Evolutionary conservation across 805 yeast genomes (phyloP).

Genomic region (Metschnikowia chrysomelidarum): DNA sequence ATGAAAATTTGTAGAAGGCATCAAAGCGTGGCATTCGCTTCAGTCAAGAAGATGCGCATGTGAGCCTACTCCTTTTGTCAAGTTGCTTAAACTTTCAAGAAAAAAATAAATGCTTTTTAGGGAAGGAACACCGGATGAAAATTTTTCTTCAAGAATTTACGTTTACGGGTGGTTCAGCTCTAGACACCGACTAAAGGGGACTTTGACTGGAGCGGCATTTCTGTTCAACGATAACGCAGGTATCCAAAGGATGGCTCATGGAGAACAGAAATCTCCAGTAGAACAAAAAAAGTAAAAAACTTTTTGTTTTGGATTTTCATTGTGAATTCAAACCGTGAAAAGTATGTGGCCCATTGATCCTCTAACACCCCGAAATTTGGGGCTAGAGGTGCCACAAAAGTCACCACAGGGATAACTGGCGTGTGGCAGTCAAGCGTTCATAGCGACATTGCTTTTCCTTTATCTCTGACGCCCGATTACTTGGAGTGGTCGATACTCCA

Average conservation of each 20-base stretch:
- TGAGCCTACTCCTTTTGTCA: not conserved
- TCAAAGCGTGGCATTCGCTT: too few species aligned
- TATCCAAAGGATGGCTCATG: slow-evolving; percentile 46
- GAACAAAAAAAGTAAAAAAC: slow-evolving; percentile 47
- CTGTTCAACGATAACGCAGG: slow-evolving; percentile 48
- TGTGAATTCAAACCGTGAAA: slow-evolving; percentile 47
- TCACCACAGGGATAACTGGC: slow-evolving; percentile 8
- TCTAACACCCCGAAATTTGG: slow-evolving; percentile 37
- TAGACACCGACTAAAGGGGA: slow-evolving; percentile 45
- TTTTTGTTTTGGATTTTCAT: slow-evolving; percentile 47
- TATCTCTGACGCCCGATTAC: too few species aligned
- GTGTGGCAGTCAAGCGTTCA: slow-evolving; percentile 43
- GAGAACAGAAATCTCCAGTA: slow-evolving; percentile 48
- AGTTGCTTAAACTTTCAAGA: too few species aligned
- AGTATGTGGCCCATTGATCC: slow-evolving; percentile 52
- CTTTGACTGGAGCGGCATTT: slow-evolving; percentile 49
- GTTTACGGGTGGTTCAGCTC: slow-evolving; percentile 31
- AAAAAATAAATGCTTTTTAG: too few species aligned
- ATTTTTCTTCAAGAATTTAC: too few species aligned
- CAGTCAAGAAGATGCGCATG: not conserved
- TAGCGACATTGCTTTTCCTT: not conserved
- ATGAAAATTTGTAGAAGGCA: too few species aligned
- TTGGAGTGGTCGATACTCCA: too few species aligned
- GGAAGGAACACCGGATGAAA: too few species aligned
- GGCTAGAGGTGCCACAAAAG: slow-evolving; percentile 10